Percentiles rank a stretch among this genome's conserved stretches.
Evolutionary conservation across 768 basidiomycete genomes (phyloP).

Genomic region (Mycena belliarum): DNA sequence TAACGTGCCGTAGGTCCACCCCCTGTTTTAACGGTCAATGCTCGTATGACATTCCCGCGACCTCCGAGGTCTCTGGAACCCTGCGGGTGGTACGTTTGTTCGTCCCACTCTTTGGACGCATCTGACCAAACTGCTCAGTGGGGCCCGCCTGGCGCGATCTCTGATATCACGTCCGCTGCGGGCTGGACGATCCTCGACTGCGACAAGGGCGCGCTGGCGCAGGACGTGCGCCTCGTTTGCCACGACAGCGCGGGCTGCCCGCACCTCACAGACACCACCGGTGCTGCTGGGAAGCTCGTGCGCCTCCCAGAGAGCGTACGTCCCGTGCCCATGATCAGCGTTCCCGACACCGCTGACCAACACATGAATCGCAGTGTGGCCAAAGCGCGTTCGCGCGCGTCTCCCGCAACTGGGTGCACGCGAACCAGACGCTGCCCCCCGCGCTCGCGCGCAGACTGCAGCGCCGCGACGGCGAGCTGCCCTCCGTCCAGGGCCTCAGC

Average conservation of each 20-base stretch:
- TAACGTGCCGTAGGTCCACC: constrained; percentile 20
- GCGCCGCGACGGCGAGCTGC: constrained; percentile 34
- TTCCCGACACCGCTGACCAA: no score
- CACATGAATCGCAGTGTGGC: constrained; percentile 34
- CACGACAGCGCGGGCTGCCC: constrained; percentile 16
- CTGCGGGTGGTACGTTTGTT: constrained; percentile 37
- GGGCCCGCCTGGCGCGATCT: constrained; percentile 37
- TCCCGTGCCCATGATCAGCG: not conserved
- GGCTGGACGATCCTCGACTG: constrained; percentile 57
- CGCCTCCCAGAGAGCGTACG: constrained; percentile 51
- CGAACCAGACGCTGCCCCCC: constrained; percentile 45
- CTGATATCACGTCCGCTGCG: constrained; percentile 48
- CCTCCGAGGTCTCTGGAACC: constrained; percentile 33
- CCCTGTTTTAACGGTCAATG: constrained; percentile 29
- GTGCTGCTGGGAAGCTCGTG: constrained; percentile 45
- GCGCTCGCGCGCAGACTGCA: constrained; percentile 28
- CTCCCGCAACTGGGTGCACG: constrained; percentile 39
- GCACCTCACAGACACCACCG: constrained; percentile 29
- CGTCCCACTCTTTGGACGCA: no score
- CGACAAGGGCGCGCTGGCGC: constrained; percentile 36
- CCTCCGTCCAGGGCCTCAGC: constrained; percentile 40
- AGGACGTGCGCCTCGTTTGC: constrained; percentile 54
- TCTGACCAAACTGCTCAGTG: constrained; percentile 28
- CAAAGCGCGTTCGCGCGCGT: constrained; percentile 44
- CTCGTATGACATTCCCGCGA: constrained; percentile 19